A percentile compares a stretch with the other conserved stretches of the same genome.
These are phyloP conservation scores for Apiosordaria backusii DNA, from an alignment of 495 filamentous ascomycete genomes.

Conservation along the genomic window DNA sequence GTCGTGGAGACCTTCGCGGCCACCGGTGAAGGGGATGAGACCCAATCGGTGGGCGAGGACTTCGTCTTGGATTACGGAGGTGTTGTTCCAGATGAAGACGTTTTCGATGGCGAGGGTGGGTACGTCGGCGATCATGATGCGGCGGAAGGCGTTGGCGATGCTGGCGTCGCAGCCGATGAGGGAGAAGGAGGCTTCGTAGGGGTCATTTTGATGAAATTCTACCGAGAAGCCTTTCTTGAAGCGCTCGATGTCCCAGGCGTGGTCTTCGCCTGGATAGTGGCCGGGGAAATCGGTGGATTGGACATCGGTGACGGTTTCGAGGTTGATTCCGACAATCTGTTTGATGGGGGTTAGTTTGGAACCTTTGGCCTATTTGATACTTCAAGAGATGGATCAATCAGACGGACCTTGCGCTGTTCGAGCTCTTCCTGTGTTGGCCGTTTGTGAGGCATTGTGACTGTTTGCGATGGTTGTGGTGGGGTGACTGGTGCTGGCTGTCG, in stretches of 20 bases:
- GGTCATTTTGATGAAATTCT: conserved; percentile 77
- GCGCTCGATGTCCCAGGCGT: conserved; percentile 74
- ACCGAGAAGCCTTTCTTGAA: conserved; percentile 68
- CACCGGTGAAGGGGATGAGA: conserved; percentile 81
- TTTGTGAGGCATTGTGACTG: conserved; percentile 41
- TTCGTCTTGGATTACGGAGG: conserved; percentile 95
- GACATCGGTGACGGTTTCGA: conserved; percentile 84
- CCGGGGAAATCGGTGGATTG: conserved; percentile 85
- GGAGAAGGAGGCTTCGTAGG: conserved; percentile 76
- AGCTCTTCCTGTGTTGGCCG: conserved; percentile 40
- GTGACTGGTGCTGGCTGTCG: conserved; percentile 11
- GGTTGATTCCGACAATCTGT: conserved; percentile 79
- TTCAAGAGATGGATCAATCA: not conserved
- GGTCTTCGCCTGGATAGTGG: conserved; percentile 86
- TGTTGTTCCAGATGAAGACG: conserved; percentile 91
- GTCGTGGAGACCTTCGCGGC: conserved; percentile 67
- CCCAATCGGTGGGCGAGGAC: conserved; percentile 86
- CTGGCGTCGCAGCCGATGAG: conserved; percentile 87
- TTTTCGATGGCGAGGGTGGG: conserved; percentile 90
- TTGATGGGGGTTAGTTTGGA: conserved; percentile 9
- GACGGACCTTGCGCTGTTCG: conserved; percentile 40
- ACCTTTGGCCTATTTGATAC: not conserved
- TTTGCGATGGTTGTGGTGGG: conserved; percentile 17
- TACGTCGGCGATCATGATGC: conserved; percentile 93
- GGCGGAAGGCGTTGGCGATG: conserved; percentile 96